phyloP scores from a whole-genome alignment of 371 early-diverging fungal species.

The Thermomucor indicae-seudaticae region DNA sequence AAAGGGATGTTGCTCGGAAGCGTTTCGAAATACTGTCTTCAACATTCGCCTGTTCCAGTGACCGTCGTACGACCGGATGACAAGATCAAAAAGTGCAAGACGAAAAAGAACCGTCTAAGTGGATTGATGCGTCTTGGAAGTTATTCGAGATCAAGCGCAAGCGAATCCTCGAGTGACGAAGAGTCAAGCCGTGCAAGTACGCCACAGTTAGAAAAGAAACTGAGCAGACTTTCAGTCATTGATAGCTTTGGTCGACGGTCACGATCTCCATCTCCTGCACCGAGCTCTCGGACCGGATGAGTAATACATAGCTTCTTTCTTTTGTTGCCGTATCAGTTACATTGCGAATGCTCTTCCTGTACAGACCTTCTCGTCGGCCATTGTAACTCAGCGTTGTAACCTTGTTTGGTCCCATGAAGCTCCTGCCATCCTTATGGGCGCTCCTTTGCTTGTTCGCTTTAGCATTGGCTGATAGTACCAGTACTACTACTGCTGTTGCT shows the following conservation, averaged over 20 bases:
- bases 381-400: too few species aligned
- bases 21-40: conserved; percentile 56
- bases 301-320: too few species aligned
- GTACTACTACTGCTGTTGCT: background rate
- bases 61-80: conserved; percentile 54
- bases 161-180: conserved; percentile 19
- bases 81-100: conserved; percentile 45
- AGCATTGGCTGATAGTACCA: too few species aligned
- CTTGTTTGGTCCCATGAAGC: too few species aligned
- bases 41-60: conserved; percentile 57
- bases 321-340: too few species aligned
- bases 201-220: conserved; percentile 16
- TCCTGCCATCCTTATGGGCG: too few species aligned
- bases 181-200: background rate
- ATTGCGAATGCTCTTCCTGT: too few species aligned
- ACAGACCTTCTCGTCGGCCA: too few species aligned
- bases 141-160: conserved; percentile 17
- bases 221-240: conserved; percentile 23
- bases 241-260: conserved; percentile 16
- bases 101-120: conserved; percentile 40
- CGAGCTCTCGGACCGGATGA: background rate
- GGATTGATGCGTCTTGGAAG: conserved; percentile 36
- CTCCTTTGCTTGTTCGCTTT: too few species aligned
- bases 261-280: conserved; percentile 29
- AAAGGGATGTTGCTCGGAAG: conserved; percentile 55